Percentiles rank a stretch among this genome's conserved stretches.
Conservation (phyloP, 768 basidiomycete genomes). For the Lactifluus hygrophoroides region DNA sequence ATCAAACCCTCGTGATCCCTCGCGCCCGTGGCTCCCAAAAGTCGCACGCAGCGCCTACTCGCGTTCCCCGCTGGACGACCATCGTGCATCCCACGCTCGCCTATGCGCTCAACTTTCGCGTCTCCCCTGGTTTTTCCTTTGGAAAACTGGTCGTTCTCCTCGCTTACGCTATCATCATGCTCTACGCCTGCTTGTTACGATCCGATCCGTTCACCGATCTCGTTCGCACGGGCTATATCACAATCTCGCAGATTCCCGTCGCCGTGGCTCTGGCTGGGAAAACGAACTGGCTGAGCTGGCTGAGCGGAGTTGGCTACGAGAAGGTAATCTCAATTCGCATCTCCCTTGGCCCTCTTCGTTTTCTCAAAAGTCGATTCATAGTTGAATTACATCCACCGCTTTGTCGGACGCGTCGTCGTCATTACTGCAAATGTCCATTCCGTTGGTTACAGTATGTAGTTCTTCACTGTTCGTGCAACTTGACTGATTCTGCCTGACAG, state of each 20-base stretch:
- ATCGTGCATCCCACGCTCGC: conserved; percentile 27
- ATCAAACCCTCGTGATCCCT: background rate
- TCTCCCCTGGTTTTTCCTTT: conserved; percentile 31
- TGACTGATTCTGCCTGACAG: background rate
- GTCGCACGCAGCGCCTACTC: conserved; percentile 22
- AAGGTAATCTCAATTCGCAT: conserved; percentile 28
- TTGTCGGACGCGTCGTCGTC: conserved; percentile 36
- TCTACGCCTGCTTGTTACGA: conserved; percentile 31
- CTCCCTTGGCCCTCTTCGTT: background rate
- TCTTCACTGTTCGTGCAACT: background rate
- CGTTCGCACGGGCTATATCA: conserved; percentile 30
- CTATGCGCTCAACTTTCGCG: conserved; percentile 27
- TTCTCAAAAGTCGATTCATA: conserved; percentile 22
- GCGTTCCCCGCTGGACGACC: conserved; percentile 32
- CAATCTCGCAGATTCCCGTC: conserved; percentile 39
- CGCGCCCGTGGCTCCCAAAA: background rate
- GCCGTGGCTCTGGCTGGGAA: conserved; percentile 40
- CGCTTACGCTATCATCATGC: conserved; percentile 30
- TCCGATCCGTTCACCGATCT: conserved; percentile 31
- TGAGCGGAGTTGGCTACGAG: conserved; percentile 40
- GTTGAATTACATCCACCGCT: conserved; percentile 51
- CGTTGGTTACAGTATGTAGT: conserved; percentile 32
- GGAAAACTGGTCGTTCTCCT: conserved; percentile 32
- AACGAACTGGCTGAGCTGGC: conserved; percentile 36
- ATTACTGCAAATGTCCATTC: conserved; percentile 36